Evolutionary conservation across 306 rosid genomes (phyloP).

Genomic region (Casuarina cunninghamiana): DNA sequence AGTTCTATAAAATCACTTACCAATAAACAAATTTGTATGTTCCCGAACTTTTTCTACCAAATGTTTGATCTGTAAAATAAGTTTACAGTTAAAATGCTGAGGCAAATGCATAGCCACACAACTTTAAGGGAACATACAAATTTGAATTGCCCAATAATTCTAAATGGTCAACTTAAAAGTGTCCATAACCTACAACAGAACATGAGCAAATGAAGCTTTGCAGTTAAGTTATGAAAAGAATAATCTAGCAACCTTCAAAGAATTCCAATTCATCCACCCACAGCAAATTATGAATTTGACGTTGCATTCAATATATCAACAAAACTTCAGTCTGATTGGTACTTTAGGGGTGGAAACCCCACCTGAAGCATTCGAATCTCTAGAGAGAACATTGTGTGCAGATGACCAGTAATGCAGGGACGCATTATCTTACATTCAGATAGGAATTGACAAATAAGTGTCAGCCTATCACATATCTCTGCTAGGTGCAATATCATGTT

Average conservation of each 20-base stretch:
- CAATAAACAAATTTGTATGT: conserved; percentile 67
- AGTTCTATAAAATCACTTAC: conserved; percentile 52
- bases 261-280: background rate
- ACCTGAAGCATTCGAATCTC: too few species aligned
- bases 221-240: background rate
- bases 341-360: too few species aligned
- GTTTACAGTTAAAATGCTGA: conserved; percentile 15
- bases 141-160: background rate
- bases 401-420: too few species aligned
- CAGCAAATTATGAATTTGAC: background rate
- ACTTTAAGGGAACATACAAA: background rate
- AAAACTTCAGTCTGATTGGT: background rate
- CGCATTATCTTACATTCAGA: too few species aligned
- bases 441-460: too few species aligned
- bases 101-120: conserved; percentile 3
- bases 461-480: too few species aligned
- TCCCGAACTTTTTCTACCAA: conserved; percentile 67
- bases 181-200: background rate
- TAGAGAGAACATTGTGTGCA: too few species aligned
- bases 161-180: background rate
- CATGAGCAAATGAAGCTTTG: background rate
- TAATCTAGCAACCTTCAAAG: background rate
- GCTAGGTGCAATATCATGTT: too few species aligned
- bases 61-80: conserved; percentile 56
- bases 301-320: background rate